phyloP scores from a whole-genome alignment of 2,329 filamentous ascomycete species.

The Pestalotiopsis sp. region DNA sequence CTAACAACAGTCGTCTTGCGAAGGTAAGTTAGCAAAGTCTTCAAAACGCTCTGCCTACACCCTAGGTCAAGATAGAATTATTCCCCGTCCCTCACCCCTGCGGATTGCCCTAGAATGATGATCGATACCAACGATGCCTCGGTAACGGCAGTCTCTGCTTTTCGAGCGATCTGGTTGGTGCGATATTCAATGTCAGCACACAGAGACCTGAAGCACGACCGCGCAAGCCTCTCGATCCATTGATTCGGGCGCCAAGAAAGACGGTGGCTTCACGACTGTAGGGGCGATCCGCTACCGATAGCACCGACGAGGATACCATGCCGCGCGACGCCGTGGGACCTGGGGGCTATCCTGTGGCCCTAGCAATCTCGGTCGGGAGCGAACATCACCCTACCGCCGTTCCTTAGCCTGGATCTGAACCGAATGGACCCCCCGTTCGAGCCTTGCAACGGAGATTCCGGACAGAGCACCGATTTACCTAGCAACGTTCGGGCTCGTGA shows the following conservation, averaged over 20 bases:
- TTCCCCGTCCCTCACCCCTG: neutral
- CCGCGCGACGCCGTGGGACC: neutral
- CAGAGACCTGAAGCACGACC: slow-evolving; percentile 13
- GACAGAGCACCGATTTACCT: neutral
- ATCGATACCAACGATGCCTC: neutral
- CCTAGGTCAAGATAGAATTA: neutral
- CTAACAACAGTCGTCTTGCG: neutral
- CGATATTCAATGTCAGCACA: neutral
- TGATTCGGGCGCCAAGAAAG: slow-evolving; percentile 8
- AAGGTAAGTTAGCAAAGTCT: no score
- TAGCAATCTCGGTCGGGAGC: slow-evolving; percentile 9
- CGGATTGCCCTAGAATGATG: neutral
- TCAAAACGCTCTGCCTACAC: neutral
- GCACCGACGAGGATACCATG: slow-evolving; percentile 7
- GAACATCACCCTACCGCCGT: neutral
- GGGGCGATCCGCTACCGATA: slow-evolving; percentile 10
- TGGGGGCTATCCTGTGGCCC: neutral
- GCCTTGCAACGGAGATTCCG: neutral
- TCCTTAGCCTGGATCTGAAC: neutral
- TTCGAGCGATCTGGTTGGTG: slow-evolving; percentile 10
- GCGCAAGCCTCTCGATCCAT: slow-evolving; percentile 11
- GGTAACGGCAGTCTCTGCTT: neutral
- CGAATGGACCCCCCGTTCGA: neutral
- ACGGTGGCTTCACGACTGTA: slow-evolving; percentile 14
- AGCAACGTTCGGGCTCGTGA: neutral